Percentiles rank a stretch among this genome's conserved stretches.
phyloP scores from a whole-genome alignment of 1,284 basidiomycete species.

The Papiliotrema fonsecae region DNA sequence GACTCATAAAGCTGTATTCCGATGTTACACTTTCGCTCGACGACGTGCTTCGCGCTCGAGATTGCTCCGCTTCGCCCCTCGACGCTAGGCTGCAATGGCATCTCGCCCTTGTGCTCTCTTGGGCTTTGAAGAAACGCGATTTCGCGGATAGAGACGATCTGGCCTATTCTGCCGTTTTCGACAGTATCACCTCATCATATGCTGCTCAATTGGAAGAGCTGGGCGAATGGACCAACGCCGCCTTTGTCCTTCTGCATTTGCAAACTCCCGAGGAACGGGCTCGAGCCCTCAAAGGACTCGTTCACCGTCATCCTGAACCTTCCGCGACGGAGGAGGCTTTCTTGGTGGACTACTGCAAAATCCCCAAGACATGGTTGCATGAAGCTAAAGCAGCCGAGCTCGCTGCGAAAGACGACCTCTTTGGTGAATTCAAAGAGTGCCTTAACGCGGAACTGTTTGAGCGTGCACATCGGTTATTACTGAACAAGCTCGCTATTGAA shows the following conservation, averaged over 20 bases:
- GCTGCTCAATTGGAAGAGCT: slow-evolving; percentile 78
- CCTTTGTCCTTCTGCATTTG: slow-evolving; percentile 85
- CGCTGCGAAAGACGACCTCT: slow-evolving; percentile 56
- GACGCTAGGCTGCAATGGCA: slow-evolving; percentile 91
- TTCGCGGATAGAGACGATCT: slow-evolving; percentile 68
- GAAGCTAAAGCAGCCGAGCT: slow-evolving; percentile 61
- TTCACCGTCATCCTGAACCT: slow-evolving; percentile 66
- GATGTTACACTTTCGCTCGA: slow-evolving; percentile 53
- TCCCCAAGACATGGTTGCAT: slow-evolving; percentile 81
- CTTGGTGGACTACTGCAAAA: slow-evolving; percentile 66
- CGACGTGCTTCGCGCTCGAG: slow-evolving; percentile 57
- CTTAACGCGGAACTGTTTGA: slow-evolving; percentile 65
- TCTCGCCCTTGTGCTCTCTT: slow-evolving; percentile 79
- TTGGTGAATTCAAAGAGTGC: slow-evolving; percentile 71
- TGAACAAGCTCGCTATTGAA: slow-evolving; percentile 82
- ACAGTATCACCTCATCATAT: slow-evolving; percentile 75
- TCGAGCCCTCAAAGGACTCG: slow-evolving; percentile 73
- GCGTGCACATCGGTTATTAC: slow-evolving; percentile 74
- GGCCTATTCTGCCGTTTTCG: slow-evolving; percentile 76
- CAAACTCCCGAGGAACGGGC: slow-evolving; percentile 69
- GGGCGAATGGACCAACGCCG: slow-evolving; percentile 78
- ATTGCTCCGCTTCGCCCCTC: slow-evolving; percentile 67
- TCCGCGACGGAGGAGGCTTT: slow-evolving; percentile 69
- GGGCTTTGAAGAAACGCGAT: slow-evolving; percentile 75
- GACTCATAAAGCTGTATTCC: slow-evolving; percentile 73